Evolutionary conservation across 305 asterid genomes (phyloP).

Genomic region (Fraxinus sp.): DNA sequence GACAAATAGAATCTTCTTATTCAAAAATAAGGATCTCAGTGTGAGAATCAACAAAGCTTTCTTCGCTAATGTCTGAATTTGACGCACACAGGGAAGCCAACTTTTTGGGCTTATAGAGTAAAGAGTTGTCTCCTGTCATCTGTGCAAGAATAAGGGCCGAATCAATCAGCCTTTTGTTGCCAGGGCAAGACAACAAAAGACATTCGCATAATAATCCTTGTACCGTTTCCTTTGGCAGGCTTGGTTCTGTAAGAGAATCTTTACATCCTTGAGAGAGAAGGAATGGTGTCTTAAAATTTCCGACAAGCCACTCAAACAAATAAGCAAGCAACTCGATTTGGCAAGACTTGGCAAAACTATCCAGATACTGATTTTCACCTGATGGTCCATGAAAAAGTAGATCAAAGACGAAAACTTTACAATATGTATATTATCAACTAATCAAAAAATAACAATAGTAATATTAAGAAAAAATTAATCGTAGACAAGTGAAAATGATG

Average conservation of each 20-base stretch:
- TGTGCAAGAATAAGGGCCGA: slow-evolving; percentile 53
- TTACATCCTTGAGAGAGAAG: slow-evolving; percentile 25
- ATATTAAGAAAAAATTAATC: background rate
- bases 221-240: slow-evolving; percentile 39
- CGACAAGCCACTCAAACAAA: slow-evolving; percentile 58
- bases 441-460: background rate
- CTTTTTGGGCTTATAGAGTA: slow-evolving; percentile 63
- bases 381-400: slow-evolving; percentile 24
- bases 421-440: background rate
- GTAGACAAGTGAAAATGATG: background rate
- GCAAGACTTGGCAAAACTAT: slow-evolving; percentile 27
- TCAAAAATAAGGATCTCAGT: slow-evolving; percentile 34
- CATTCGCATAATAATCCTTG: slow-evolving; percentile 55
- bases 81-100: slow-evolving; percentile 35
- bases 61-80: slow-evolving; percentile 20
- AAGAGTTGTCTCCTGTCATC: slow-evolving; percentile 42
- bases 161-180: slow-evolving; percentile 43
- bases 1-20: slow-evolving; percentile 46
- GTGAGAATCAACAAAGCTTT: slow-evolving; percentile 17
- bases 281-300: slow-evolving; percentile 39
- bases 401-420: background rate
- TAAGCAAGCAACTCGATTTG: slow-evolving; percentile 37
- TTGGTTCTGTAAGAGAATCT: slow-evolving; percentile 30
- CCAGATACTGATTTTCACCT: slow-evolving; percentile 41
- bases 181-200: slow-evolving; percentile 43